These are phyloP conservation scores for Lachancea sp. DNA, from an alignment of 805 yeast genomes.

Conservation along the genomic window DNA sequence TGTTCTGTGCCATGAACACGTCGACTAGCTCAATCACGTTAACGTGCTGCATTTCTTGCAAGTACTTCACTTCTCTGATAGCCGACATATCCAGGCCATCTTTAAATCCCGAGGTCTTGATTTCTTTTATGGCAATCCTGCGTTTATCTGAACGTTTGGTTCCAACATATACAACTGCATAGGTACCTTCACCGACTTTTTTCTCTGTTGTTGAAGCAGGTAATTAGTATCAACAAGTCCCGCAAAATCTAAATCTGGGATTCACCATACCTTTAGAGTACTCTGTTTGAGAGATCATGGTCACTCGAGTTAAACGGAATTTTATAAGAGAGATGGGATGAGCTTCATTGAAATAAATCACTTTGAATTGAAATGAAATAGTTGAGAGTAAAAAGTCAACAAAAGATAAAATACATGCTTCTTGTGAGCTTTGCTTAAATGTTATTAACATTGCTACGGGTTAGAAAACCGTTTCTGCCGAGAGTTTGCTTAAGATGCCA, in stretches of 20 bases:
- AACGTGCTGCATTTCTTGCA: constrained; percentile 70
- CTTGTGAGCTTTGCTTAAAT: neutral
- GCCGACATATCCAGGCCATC: constrained; percentile 99
- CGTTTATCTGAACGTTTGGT: constrained; percentile 42
- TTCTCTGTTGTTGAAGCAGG: constrained; percentile 39
- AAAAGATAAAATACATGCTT: neutral
- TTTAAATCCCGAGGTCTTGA: constrained; percentile 87
- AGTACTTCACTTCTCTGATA: constrained; percentile 81
- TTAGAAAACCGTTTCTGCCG: neutral
- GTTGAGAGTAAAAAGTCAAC: neutral
- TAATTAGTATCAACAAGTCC: constrained; percentile 2
- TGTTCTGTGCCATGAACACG: constrained; percentile 63
- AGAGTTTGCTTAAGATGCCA: constrained; percentile 9
- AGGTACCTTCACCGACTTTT: constrained; percentile 98
- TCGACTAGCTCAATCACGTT: constrained; percentile 86
- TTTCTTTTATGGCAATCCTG: constrained; percentile 86
- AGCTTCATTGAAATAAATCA: neutral
- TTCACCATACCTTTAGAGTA: constrained; percentile 20
- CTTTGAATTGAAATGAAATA: neutral
- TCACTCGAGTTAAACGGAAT: too few relatives aligned
- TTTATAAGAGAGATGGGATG: neutral
- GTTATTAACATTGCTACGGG: neutral
- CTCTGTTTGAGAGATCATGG: constrained; percentile 13
- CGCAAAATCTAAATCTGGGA: neutral
- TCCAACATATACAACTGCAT: constrained; percentile 92